Base-by-base conservation (phyloP, 1,284 basidiomycete genomes). In the Cryptococcus maquisensis region DNA sequence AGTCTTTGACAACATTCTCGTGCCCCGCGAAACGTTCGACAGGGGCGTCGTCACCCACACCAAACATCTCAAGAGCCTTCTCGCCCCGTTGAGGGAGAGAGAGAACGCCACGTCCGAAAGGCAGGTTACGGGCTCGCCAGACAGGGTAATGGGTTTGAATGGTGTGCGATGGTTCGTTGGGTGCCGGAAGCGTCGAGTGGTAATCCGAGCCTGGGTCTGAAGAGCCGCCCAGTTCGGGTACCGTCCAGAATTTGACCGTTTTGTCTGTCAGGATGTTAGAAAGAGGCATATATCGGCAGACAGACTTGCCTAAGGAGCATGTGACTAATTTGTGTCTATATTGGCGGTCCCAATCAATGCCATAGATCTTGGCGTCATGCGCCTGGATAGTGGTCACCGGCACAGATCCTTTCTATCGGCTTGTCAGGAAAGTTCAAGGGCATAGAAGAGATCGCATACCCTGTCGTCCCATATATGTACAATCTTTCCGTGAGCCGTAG, bases 1-100 rank as follows among this genome's bases (percentile, higher is more conserved):
- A 99, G 76, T 99, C 95, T 67, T 97, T 97, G 37, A 98, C 95
- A 4, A 93, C 89, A 66, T 96, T 93, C 0, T 84, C 82, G 71
- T 96, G 92, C 0, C 93, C 94, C 60, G 88, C 87, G 62, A 96
- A 97, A 3, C 81, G 79, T 55, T 88, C 84, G 8, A 92, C 83
- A 3, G 71, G 69, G 7, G 48, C 41, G 18, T 61, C 55, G 4
- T 62, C 62, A 20, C 63, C 59, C 10, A 69, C 71, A 40, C 77
- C 76, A 79, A 86, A 98, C 86, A 98, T 88, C 71, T 92, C 88
- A 21, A 97, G 79, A 0, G 83, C 82, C 8, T 86, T 88, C 61
- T 88, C 87, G 2, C 91, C 89, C 51, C 95, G 80, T 72, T 98
- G 96, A 0, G 96, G 89, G 21, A 98, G 75, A 52, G 89, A 89